Base-by-base conservation (phyloP, 176 grass and related monocot genomes). In the Triticum monococcum region DNA sequence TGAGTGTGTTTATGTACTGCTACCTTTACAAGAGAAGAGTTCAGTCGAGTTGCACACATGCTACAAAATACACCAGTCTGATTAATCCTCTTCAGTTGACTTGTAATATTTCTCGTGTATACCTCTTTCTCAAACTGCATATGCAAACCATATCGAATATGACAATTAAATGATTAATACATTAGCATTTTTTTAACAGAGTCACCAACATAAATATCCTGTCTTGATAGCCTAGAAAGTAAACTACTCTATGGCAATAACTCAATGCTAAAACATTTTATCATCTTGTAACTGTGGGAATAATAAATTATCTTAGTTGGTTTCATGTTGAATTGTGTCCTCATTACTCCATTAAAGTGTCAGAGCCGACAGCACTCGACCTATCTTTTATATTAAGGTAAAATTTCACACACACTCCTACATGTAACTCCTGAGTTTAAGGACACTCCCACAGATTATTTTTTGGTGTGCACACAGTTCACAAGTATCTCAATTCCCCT, bases 281-380 rank as follows among this genome's bases (percentile, higher is more conserved):
- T 32, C 61, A 63, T 71, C 70, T 83, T 52, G 14, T 37, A 72
- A 37, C 41, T 13, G 40, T 24, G 61, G 40, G 9, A 74, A 77
- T 43, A 84, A 74, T 41, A 30, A 50, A 41, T 69, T 80, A 72
- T 66, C 66, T 79, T 79, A 83, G 86, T 41, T 81, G 61, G 25
- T 73, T 83, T 84, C 18, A 54, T 85, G 41, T 86, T 81, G 9
- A 26, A 41, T 22, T 35, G 24, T 85, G 64, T 66, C 57, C 46
- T 83, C 31, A 2, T 64, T 78, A 69, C 18, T 41, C 45, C 26
- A 64, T 63, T 71, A 6, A 83, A 72, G 63, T 63, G 40, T 78
- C 23, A n/a, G 75, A 79, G 4, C 45, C 75, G 10, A 83, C 63
- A 33, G 68, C 75, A 82, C 23, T 54, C 72, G 48, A 52, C 12